These are phyloP conservation scores for Articulospora tetracladia DNA, from an alignment of 495 filamentous ascomycete genomes.

Conservation along the genomic window DNA sequence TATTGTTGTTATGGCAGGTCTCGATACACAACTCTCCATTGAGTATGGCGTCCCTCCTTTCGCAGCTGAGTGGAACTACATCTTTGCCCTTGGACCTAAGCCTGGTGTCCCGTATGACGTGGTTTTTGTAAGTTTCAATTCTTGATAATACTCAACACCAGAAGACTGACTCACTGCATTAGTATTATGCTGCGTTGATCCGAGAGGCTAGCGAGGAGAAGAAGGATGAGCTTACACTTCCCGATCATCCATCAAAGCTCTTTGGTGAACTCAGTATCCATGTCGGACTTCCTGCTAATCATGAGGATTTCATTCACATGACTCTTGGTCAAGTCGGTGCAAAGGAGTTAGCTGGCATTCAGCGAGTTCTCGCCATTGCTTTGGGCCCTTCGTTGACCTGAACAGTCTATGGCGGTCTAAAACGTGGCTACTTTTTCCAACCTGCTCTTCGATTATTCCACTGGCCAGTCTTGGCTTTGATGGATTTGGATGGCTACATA, in stretches of 20 bases:
- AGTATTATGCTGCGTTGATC: slow-evolving; percentile 52
- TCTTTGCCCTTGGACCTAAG: slow-evolving; percentile 37
- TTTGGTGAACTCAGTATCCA: slow-evolving; percentile 37
- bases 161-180: slow-evolving; percentile 18
- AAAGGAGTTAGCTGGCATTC: slow-evolving; percentile 37
- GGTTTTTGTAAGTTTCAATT: slow-evolving; percentile 35
- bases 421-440: background rate
- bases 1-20: slow-evolving; percentile 29
- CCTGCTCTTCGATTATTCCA: background rate
- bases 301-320: slow-evolving; percentile 27
- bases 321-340: slow-evolving; percentile 31
- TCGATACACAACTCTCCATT: slow-evolving; percentile 20
- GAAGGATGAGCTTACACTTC: slow-evolving; percentile 30
- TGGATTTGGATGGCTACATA: background rate
- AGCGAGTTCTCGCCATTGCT: slow-evolving; percentile 28
- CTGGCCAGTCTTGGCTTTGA: background rate
- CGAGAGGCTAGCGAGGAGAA: slow-evolving; percentile 37
- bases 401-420: background rate
- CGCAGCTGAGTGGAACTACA: slow-evolving; percentile 36
- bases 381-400: slow-evolving; percentile 8
- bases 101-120: slow-evolving; percentile 37
- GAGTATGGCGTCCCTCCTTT: slow-evolving; percentile 30
- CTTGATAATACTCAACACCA: background rate
- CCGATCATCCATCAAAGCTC: slow-evolving; percentile 35
- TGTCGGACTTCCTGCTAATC: slow-evolving; percentile 22